Evolutionary conservation across 164 flowering plant species (phyloP).

Genomic region (Annona cherimola): DNA sequence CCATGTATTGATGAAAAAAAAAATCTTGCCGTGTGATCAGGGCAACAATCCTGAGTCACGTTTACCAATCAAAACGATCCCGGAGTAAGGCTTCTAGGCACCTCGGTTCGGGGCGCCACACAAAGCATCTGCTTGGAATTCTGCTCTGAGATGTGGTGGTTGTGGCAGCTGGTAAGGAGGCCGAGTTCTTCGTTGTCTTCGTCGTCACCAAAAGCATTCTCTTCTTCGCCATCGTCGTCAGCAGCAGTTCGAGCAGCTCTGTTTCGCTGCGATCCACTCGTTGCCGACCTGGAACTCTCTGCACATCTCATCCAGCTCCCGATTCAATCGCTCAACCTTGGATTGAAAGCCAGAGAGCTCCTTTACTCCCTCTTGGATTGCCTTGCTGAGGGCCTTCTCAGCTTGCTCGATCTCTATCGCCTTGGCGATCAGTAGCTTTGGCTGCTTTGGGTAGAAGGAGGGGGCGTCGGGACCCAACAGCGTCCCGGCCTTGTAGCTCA

Average conservation of each 20-base stretch:
- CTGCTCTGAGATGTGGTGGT: no score
- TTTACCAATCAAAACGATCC: no score
- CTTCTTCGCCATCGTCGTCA: no score
- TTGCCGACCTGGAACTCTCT: slow-evolving; percentile 17
- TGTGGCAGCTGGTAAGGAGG: no score
- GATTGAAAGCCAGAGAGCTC: slow-evolving; percentile 37
- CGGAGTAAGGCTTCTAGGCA: no score
- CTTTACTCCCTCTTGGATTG: slow-evolving; percentile 30
- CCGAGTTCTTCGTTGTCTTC: no score
- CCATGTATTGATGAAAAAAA: no score
- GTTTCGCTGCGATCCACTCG: background rate
- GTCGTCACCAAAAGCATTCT: no score
- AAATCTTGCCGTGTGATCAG: no score
- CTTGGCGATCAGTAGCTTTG: slow-evolving; percentile 56
- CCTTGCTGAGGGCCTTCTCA: slow-evolving; percentile 44
- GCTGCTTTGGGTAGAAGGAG: slow-evolving; percentile 44
- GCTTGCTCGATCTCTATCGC: slow-evolving; percentile 65
- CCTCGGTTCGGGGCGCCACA: no score
- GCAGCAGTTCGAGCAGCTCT: slow-evolving; percentile 11
- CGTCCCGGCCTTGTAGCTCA: slow-evolving; percentile 46
- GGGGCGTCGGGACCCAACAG: slow-evolving; percentile 41
- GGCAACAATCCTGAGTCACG: no score
- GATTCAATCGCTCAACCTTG: slow-evolving; percentile 29
- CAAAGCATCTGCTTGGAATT: no score
- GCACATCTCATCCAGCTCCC: slow-evolving; percentile 40